phyloP scores from a whole-genome alignment of 805 yeast species.

The Saccharomycopsis javanensis region DNA sequence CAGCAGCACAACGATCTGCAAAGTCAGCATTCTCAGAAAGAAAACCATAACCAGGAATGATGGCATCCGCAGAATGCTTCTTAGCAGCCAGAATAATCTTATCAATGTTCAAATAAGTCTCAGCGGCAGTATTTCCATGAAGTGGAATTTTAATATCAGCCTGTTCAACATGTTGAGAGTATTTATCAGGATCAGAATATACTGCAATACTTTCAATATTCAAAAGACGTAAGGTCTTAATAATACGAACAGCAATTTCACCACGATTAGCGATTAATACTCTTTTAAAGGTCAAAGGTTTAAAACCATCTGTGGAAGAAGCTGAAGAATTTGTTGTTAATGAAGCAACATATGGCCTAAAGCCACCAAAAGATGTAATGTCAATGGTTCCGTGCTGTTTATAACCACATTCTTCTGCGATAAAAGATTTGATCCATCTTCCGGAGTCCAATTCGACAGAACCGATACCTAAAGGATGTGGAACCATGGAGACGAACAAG shows the following conservation, averaged over 20 bases:
- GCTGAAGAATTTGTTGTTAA: conserved; percentile 15
- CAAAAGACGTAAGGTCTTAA: conserved; percentile 74
- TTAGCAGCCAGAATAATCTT: conserved; percentile 83
- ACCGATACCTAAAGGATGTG: conserved; percentile 93
- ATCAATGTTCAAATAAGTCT: conserved; percentile 79
- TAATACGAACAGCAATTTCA: conserved; percentile 93
- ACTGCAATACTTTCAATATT: conserved; percentile 76
- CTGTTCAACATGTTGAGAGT: conserved; percentile 72
- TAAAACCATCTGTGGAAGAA: conserved; percentile 22
- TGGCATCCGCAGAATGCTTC: conserved; percentile 80
- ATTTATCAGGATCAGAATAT: conserved; percentile 83
- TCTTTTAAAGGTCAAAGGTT: conserved; percentile 13
- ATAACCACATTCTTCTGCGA: conserved; percentile 89
- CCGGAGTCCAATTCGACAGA: conserved; percentile 77
- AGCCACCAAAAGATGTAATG: conserved; percentile 82
- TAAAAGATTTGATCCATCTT: conserved; percentile 81
- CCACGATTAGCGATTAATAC: conserved; percentile 97
- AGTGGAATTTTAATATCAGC: conserved; percentile 80
- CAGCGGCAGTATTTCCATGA: conserved; percentile 75
- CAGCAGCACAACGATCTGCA: conserved; percentile 74
- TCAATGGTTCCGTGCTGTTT: conserved; percentile 61
- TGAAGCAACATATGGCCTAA: conserved; percentile 53
- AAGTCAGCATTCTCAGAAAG: conserved; percentile 94
- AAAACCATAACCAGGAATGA: conserved; percentile 96
- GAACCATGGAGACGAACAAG: conserved; percentile 75